These are phyloP conservation scores for Mortierella sp. DNA, from an alignment of 371 early-diverging fungal genomes.

Conservation along the genomic window DNA sequence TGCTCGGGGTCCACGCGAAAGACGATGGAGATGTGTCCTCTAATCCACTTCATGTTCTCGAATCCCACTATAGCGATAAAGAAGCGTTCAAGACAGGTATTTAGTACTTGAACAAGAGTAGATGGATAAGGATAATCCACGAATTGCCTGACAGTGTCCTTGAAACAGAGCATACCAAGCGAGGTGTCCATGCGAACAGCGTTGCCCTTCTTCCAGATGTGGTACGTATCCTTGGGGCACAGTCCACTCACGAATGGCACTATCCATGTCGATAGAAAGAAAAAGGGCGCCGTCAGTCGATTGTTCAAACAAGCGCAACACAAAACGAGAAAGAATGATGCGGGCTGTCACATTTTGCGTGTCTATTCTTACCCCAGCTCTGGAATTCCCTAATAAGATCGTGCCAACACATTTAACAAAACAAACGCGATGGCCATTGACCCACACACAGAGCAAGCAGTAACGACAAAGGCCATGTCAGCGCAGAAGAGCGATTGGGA, in stretches of 20 bases:
- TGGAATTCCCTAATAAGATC: conserved; percentile 50
- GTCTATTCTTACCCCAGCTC: conserved; percentile 48
- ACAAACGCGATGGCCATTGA: neutral
- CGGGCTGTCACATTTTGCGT: neutral
- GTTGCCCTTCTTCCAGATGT: conserved; percentile 58
- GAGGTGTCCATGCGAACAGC: conserved; percentile 57
- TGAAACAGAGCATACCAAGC: conserved; percentile 27
- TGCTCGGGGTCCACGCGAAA: conserved; percentile 47
- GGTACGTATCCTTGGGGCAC: conserved; percentile 57
- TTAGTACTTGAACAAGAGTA: neutral
- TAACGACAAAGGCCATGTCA: neutral
- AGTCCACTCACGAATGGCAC: conserved; percentile 57
- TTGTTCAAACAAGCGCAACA: neutral
- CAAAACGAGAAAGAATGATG: neutral
- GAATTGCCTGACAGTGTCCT: neutral
- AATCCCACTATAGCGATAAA: conserved; percentile 35
- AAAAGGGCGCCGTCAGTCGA: neutral
- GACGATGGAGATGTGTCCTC: conserved; percentile 56
- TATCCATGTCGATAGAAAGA: conserved; percentile 2
- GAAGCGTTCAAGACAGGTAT: neutral
- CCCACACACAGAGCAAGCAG: neutral
- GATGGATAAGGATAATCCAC: neutral
- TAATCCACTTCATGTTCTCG: conserved; percentile 54
- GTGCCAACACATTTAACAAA: neutral
- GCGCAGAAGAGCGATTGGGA: neutral